These are phyloP conservation scores for Quercus aquifolioides DNA, from an alignment of 306 rosid genomes.

Conservation along the genomic window DNA sequence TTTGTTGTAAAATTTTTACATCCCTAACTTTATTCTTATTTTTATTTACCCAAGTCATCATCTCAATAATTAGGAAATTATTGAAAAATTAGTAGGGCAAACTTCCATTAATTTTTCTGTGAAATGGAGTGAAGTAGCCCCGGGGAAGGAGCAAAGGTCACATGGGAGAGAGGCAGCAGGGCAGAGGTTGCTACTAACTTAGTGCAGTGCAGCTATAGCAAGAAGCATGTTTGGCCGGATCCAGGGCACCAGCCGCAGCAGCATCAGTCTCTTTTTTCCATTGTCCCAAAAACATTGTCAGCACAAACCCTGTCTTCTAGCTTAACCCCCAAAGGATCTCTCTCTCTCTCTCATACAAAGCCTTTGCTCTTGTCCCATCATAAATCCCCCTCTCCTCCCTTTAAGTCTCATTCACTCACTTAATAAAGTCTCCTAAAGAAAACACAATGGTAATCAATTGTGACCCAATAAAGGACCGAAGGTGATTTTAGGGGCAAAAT, in stretches of 20 bases:
- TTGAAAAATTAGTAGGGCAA: no score
- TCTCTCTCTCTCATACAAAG: no score
- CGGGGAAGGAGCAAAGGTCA: slow-evolving; percentile 3
- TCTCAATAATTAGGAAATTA: no score
- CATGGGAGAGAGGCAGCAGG: slow-evolving; percentile 15
- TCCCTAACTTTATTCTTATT: no score
- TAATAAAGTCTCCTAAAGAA: neutral
- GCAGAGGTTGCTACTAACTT: neutral
- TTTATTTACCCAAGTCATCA: no score
- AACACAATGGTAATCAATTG: neutral
- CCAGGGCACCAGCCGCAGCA: slow-evolving; percentile 30
- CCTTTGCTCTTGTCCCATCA: slow-evolving; percentile 33
- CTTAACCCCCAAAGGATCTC: neutral
- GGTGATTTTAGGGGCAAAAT: slow-evolving; percentile 20
- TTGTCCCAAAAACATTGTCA: slow-evolving; percentile 29
- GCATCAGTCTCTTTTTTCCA: slow-evolving; percentile 26
- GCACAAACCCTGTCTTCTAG: slow-evolving; percentile 35
- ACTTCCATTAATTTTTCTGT: no score
- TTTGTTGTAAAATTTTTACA: no score
- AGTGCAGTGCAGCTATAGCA: slow-evolving; percentile 19
- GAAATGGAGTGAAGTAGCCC: neutral
- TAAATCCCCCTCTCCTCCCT: neutral
- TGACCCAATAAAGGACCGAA: neutral
- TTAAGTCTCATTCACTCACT: neutral
- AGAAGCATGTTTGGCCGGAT: slow-evolving; percentile 50